Conservation (phyloP, 1,139 yeast genomes). For the Zygosaccharomyces pseudobailii region DNA sequence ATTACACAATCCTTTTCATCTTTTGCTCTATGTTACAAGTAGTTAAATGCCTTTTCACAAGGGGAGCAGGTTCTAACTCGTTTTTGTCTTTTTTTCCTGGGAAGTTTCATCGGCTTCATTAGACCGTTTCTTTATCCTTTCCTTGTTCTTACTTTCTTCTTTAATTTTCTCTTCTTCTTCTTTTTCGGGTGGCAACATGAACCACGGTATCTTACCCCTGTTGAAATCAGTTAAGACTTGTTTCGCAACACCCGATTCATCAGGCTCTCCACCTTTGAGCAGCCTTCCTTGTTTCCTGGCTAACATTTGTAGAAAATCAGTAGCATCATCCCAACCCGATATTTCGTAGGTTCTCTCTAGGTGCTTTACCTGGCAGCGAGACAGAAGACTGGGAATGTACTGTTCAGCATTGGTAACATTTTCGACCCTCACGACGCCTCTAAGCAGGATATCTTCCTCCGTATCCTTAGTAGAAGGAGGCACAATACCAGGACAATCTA, state of each 20-base stretch:
- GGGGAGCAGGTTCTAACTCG: conserved; percentile 1
- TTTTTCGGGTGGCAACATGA: conserved; percentile 79
- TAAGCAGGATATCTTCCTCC: conserved; percentile 87
- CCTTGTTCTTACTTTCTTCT: not conserved
- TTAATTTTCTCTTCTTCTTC: conserved; percentile 43
- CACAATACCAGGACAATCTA: conserved; percentile 98
- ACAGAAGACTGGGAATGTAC: conserved; percentile 81
- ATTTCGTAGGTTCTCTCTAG: conserved; percentile 93
- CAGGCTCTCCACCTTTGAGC: conserved; percentile 97
- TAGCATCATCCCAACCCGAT: conserved; percentile 83
- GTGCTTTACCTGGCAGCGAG: conserved; percentile 84
- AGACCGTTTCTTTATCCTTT: not conserved
- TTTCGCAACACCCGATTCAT: conserved; percentile 89
- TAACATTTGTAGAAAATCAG: conserved; percentile 80
- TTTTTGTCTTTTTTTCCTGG: conserved; percentile 4
- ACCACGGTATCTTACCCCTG: conserved; percentile 98
- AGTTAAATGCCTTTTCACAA: not conserved
- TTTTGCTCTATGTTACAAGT: not conserved
- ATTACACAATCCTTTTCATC: too few species aligned
- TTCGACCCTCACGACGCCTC: conserved; percentile 98
- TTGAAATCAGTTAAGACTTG: conserved; percentile 89
- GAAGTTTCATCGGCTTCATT: not conserved
- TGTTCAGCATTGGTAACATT: conserved; percentile 95
- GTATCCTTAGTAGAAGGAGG: conserved; percentile 90
- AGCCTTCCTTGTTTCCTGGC: conserved; percentile 92